Conservation (phyloP, 2,329 filamentous ascomycete genomes). For the Helotiales sp. region DNA sequence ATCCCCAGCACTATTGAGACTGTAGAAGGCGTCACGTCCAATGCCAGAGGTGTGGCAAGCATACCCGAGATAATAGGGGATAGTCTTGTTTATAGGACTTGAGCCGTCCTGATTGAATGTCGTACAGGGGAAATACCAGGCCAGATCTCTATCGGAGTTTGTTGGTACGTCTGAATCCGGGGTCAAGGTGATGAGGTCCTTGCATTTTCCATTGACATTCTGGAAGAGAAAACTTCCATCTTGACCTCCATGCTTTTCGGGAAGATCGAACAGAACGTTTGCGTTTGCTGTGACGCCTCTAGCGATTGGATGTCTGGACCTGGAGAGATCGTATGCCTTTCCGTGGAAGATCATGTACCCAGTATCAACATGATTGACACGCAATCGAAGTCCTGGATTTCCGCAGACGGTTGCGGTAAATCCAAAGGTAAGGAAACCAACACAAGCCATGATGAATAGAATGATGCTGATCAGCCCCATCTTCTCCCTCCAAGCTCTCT, state of each 20-base stretch:
- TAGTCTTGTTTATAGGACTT: conserved; percentile 72
- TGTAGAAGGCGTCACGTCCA: conserved; percentile 78
- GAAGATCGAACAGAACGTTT: conserved; percentile 88
- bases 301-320: conserved; percentile 79
- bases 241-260: conserved; percentile 79
- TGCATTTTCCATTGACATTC: conserved; percentile 97
- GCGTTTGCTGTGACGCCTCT: conserved; percentile 73
- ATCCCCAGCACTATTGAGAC: conserved; percentile 72
- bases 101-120: conserved; percentile 95
- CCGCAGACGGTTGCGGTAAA: conserved; percentile 91
- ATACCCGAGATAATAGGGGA: conserved; percentile 81
- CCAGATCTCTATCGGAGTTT: conserved; percentile 73
- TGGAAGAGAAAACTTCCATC: conserved; percentile 98
- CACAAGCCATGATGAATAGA: conserved; percentile 80
- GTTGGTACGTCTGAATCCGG: conserved; percentile 78
- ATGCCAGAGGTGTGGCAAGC: conserved; percentile 79
- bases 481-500: conserved; percentile 96
- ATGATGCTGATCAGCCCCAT: conserved; percentile 97
- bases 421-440: conserved; percentile 95
- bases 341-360: conserved; percentile 98
- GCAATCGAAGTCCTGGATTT: conserved; percentile 69
- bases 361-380: conserved; percentile 77
- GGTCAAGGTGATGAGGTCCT: conserved; percentile 79
- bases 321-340: conserved; percentile 80
- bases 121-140: conserved; percentile 96